Base-by-base conservation (phyloP, 805 yeast species). In the Zygoascus tannicola region DNA sequence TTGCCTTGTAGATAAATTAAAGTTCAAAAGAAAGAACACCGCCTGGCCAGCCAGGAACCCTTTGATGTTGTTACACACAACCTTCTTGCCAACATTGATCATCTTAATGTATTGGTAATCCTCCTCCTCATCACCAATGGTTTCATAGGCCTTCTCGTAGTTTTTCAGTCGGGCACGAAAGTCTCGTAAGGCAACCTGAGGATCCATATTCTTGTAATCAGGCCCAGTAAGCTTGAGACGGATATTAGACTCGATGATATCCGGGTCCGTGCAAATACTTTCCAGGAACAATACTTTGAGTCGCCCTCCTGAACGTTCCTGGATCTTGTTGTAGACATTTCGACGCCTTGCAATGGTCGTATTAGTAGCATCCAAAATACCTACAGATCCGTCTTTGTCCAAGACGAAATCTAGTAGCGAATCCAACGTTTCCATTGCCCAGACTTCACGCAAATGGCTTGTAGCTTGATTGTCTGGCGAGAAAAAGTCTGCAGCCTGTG, bases 21-120 rank as follows among this genome's bases (percentile, higher is more conserved):
- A 90, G 56, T 86, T 86, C 50, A 90, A 70, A 50, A 90, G 67
- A 67, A 86, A 92, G 59, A 86, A 90, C 32, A 88, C 85, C 1
- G 95, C 84, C 58, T 92, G 97, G 2, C 95, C 87, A 0, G 96
- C 90, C 43, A 90, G 67, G 56, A 86, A 92, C 4, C 84, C 84
- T 56, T 85, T 85, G 45, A 90, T 84, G 57, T 88, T 86, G 60
- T 81, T 88, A 28, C 95, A 85, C 43, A 90, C 94, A 33, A 90
- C 86, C 61, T 90, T 92, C 56, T 85, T 79, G 5, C 98, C 97
- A 8, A 88, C 97, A 61, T 90, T 90, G 45, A 90, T 86, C 94
- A 90, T 87, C 62, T 90, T 87, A 51, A 88, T 85, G 56, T 87
- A 92, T 59, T 85, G 96, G 55, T 78, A 79, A 12, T 76, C 75